Evolutionary conservation across 805 yeast genomes (phyloP), one percentile per base, ranked within the genome.

Genomic region (Peterozyma toletana): DNA sequence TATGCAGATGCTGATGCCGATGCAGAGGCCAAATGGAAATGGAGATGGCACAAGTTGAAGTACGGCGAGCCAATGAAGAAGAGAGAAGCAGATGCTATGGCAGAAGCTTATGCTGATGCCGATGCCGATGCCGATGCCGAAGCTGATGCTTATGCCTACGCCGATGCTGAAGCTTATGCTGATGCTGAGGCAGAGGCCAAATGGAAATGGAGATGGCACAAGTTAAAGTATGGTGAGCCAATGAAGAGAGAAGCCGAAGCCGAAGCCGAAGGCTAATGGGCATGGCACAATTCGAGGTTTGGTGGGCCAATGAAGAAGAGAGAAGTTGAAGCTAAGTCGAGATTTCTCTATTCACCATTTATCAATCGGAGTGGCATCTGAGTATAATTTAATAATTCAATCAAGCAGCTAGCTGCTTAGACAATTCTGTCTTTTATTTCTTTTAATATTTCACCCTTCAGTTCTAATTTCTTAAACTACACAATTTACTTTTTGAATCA

Each of bases 181-280:
- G 48, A 48, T 11, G 47, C 52, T 36, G 45, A 48, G 14, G 51
- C 54, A 18, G 53, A 44, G 15, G 48, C 53, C 16, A 43, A 46
- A 14, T 48, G 42, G 44, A 43, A 46, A 14, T 48, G 42, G 44
- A 30, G 42, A n/a, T 47, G 37, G 48, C 50, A 41, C 36, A 38
- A 34, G 11, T 27, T 38, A 14, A 15, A 30, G 18, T 44, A 42
- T 39, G 49, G 52, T 37, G 44, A 47, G 35, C 51, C 48, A 21
- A 50, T 55, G 30, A 61, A 58, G 9, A 59, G 60, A 27, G 56
- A 58, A 13, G 58, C 60, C 13, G 60, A 54, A 9, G 59, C 59
- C 13, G 54, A 50, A 3, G 57, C 55, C 18, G 45, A 43, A 33
- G 53, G 51, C 14, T 42, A 45, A 33, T 42, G 45, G 45, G n/a